A percentile compares a stretch with the other conserved stretches of the same genome.
Evolutionary conservation across 176 grass and related monocot genomes (phyloP).

Genomic region (Lolium rigidum): DNA sequence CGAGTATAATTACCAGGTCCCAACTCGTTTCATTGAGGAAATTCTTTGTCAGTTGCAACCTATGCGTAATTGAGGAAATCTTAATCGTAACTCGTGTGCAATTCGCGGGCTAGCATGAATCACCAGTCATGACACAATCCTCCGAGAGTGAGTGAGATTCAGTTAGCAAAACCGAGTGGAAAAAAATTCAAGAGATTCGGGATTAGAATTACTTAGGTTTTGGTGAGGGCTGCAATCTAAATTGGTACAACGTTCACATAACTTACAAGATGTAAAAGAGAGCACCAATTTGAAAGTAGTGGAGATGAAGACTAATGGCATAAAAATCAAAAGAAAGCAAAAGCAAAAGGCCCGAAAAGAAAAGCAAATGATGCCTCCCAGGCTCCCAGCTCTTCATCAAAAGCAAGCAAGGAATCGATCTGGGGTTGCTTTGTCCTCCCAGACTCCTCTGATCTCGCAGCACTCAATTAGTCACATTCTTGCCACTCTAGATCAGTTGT

Average conservation of each 20-base stretch:
- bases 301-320: neutral
- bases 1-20: no score
- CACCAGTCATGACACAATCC: no score
- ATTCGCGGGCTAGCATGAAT: no score
- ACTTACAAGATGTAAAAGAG: neutral
- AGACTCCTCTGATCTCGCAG: neutral
- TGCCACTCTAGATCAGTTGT: neutral
- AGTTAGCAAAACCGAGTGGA: no score
- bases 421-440: neutral
- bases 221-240: no score
- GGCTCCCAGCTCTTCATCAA: conserved; percentile 37
- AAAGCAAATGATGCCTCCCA: conserved; percentile 52
- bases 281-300: conserved; percentile 22
- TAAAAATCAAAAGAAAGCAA: conserved; percentile 45
- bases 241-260: neutral
- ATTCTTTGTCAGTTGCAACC: no score
- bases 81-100: no score
- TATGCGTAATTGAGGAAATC: no score
- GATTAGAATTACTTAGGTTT: no score
- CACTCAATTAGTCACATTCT: neutral
- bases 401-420: conserved; percentile 60
- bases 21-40: no score
- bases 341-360: conserved; percentile 43
- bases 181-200: no score
- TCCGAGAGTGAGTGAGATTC: no score